Evolutionary conservation across 139 green algal species (phyloP).

Genomic region (Auxenochlorella protothecoides): DNA sequence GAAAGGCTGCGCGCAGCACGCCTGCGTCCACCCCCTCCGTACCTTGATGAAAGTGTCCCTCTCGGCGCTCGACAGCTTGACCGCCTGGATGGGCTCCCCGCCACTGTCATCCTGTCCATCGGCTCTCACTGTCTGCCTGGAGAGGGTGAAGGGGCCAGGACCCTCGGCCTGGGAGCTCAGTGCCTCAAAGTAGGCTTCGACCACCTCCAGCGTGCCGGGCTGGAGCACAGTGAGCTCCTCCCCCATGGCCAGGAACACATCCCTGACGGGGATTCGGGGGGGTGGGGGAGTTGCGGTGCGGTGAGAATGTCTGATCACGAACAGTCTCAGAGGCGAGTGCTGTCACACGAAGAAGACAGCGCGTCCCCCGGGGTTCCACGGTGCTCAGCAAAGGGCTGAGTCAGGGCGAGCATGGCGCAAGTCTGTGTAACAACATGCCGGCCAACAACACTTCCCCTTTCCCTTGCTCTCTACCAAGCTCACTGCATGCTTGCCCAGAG

Average conservation of each 20-base stretch:
- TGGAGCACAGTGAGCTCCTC: slow-evolving; percentile 50
- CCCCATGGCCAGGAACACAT: slow-evolving; percentile 28
- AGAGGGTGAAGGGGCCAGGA: background rate
- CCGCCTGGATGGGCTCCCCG: slow-evolving; percentile 22
- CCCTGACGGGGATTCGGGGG: slow-evolving; percentile 14
- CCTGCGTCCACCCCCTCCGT: too few relatives aligned
- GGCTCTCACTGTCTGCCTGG: background rate
- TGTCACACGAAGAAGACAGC: too few relatives aligned
- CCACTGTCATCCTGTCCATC: background rate
- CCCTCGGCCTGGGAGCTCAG: background rate
- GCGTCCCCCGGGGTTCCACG: too few relatives aligned
- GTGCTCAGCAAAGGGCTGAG: too few relatives aligned
- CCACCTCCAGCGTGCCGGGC: slow-evolving; percentile 23
- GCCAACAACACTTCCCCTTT: too few relatives aligned
- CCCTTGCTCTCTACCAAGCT: too few relatives aligned
- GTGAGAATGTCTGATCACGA: too few relatives aligned
- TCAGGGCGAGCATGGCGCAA: too few relatives aligned
- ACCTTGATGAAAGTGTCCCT: background rate
- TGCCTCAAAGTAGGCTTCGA: background rate
- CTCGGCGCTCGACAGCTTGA: slow-evolving; percentile 37
- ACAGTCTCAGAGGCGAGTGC: too few relatives aligned
- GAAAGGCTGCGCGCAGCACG: too few relatives aligned
- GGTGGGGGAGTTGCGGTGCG: slow-evolving; percentile 29
- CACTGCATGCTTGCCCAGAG: too few relatives aligned
- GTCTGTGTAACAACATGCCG: too few relatives aligned